phyloP scores from a whole-genome alignment of 805 yeast species.

The Monosporozyma aquatica region DNA sequence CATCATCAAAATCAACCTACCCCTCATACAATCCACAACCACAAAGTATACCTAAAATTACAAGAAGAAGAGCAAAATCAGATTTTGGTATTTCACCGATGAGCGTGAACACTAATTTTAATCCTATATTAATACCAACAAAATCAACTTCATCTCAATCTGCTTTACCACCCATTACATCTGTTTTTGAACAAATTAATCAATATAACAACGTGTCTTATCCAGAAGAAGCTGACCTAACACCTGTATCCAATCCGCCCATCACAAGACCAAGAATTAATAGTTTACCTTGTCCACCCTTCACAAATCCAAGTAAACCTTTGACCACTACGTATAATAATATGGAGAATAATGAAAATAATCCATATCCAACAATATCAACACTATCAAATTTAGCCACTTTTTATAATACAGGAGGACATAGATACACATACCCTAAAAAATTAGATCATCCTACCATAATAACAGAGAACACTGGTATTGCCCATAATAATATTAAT shows the following conservation, averaged over 20 bases:
- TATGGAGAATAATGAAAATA: neutral
- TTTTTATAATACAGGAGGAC: constrained; percentile 21
- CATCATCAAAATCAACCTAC: neutral
- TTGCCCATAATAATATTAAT: no score
- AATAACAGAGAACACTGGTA: neutral
- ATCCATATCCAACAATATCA: constrained; percentile 16
- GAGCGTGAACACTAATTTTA: neutral
- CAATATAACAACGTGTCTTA: neutral
- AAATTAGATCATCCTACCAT: constrained; percentile 1
- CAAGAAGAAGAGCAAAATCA: neutral
- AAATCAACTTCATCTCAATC: neutral
- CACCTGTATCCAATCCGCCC: neutral
- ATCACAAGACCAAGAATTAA: constrained; percentile 3
- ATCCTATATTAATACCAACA: neutral
- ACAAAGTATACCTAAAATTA: neutral
- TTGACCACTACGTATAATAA: no score
- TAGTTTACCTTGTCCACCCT: constrained; percentile 2
- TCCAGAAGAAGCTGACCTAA: neutral
- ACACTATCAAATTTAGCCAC: constrained; percentile 20
- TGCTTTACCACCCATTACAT: neutral
- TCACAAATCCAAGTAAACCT: neutral
- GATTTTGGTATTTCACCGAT: neutral
- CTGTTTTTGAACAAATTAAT: neutral
- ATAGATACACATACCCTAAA: constrained; percentile 20
- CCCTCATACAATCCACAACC: neutral